Conservation (phyloP, 441 rosid genomes). For the Mallotus repandus region DNA sequence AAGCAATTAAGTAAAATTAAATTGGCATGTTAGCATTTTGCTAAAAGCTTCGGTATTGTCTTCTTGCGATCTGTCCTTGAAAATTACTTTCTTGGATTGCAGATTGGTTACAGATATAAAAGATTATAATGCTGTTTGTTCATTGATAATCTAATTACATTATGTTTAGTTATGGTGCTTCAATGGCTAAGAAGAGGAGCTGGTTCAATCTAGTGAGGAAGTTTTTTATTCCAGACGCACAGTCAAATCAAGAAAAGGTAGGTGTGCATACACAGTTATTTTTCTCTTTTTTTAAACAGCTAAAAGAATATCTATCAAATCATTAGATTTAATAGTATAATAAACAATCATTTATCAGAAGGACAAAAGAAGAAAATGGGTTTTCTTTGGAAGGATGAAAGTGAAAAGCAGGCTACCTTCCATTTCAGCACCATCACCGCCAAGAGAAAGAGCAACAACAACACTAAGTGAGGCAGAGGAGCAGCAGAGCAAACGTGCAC, state of each 20-base stretch:
- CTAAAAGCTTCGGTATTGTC: background rate
- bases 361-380: slow-evolving; percentile 69
- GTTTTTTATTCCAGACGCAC: slow-evolving; percentile 56
- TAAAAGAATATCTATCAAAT: background rate
- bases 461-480: slow-evolving; percentile 29
- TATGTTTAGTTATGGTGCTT: slow-evolving; percentile 39
- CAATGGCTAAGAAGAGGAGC: slow-evolving; percentile 72
- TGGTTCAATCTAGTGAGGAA: slow-evolving; percentile 67
- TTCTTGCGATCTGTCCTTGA: background rate
- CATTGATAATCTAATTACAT: background rate
- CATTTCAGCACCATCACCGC: slow-evolving; percentile 48
- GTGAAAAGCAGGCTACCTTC: slow-evolving; percentile 48
- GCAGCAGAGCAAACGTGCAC: slow-evolving; percentile 45
- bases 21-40: background rate
- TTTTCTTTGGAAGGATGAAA: slow-evolving; percentile 59
- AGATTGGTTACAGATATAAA: background rate
- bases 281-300: background rate
- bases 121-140: too few relatives aligned
- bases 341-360: slow-evolving; percentile 33
- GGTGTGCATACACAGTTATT: background rate
- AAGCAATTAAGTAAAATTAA: background rate
- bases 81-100: background rate
- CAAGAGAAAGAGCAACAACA: slow-evolving; percentile 28
- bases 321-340: background rate
- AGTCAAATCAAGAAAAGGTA: slow-evolving; percentile 61